Evolutionary conservation across 2,329 filamentous ascomycete species (phyloP), one percentile per base, ranked within the genome.

Genomic region (Colletotrichum brevisporum): DNA sequence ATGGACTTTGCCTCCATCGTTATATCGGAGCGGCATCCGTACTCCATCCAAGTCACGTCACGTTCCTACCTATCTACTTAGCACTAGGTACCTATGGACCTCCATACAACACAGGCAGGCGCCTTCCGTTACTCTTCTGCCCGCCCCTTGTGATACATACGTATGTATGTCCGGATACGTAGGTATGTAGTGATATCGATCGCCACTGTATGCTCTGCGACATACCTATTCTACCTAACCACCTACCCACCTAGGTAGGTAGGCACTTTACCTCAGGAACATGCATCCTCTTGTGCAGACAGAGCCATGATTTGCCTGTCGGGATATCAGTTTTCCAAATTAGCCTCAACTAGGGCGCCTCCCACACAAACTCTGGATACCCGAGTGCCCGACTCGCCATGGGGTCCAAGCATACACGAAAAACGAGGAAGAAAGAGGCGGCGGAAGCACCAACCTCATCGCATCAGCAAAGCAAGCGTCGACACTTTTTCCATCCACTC

Each of bases 301-400:
- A 18, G 21, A 31, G 31, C 36, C 27, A 26, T 41, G 57, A 60
- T 60, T 60, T 60, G 48, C 57, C 47, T 60, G 47, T 18, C 45
- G 24, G 47, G 13, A 52, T 60, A 60, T 60, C 31, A n/a, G 31
- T n/a, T 51, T 15, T 52, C 18, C 36, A 27, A 41, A 43, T 43
- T 43, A 43, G 16, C 41, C 41, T 15, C 41, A 43, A 43, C 41
- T n/a, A 43, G 16, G 41, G 41, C 16, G 41, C 41, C 41, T 43
- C 41, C 41, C 13, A 15, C 16, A 43, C 13, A 43, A 43, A 43
- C 41, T 43, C 41, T 43, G 13, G 41, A 43, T 43, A 51, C 26
- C 41, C 13, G 6, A 43, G 41, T 43, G 16, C 41, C 41, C 41
- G 41, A 39, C 36, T 60, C 47, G 21, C 41, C 57, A 36, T 50